Evolutionary conservation across 352 stramenopile species (phyloP).

Genomic region (Globisporangium cystogenes): DNA sequence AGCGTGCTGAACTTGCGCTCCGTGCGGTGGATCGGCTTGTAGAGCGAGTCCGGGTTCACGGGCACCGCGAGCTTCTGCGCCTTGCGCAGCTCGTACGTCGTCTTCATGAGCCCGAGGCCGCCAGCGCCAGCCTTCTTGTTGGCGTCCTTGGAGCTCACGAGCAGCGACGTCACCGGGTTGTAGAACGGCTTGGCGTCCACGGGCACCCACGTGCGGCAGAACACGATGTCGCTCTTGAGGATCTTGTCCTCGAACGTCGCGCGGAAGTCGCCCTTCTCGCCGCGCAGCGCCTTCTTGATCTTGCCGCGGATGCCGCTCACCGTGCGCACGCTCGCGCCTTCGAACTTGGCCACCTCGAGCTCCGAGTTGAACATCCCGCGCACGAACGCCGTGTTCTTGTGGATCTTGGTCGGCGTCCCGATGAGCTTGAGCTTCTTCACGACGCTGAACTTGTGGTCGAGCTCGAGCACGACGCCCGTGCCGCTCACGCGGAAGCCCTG

Average conservation of each 20-base stretch:
- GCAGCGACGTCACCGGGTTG: conserved; percentile 94
- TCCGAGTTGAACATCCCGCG: conserved; percentile 96
- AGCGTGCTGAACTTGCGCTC: conserved; percentile 91
- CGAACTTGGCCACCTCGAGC: conserved; percentile 96
- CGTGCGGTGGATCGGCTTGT: conserved; percentile 97
- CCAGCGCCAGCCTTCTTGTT: conserved; percentile 56
- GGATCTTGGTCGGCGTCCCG: conserved; percentile 96
- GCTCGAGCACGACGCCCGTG: conserved; percentile 96
- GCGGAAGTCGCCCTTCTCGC: conserved; percentile 94
- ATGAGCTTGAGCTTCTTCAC: conserved; percentile 99
- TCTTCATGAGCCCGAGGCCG: conserved; percentile 92
- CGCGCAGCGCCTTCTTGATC: conserved; percentile 96
- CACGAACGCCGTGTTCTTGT: conserved; percentile 99
- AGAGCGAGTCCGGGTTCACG: conserved; percentile 97
- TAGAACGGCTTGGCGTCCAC: conserved; percentile 98
- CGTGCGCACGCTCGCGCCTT: conserved; percentile 96
- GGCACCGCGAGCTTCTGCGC: conserved; percentile 94
- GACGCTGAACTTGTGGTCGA: conserved; percentile 97
- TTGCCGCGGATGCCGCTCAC: conserved; percentile 98
- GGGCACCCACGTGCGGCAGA: conserved; percentile 98
- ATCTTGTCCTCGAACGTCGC: conserved; percentile 99
- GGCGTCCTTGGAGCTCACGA: conserved; percentile 39
- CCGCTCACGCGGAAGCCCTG: conserved; percentile 96
- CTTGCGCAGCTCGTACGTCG: conserved; percentile 93
- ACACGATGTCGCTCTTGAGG: conserved; percentile 98